Conservation (phyloP, 2,329 filamentous ascomycete species). For the Fusarium coffeatum region DNA sequence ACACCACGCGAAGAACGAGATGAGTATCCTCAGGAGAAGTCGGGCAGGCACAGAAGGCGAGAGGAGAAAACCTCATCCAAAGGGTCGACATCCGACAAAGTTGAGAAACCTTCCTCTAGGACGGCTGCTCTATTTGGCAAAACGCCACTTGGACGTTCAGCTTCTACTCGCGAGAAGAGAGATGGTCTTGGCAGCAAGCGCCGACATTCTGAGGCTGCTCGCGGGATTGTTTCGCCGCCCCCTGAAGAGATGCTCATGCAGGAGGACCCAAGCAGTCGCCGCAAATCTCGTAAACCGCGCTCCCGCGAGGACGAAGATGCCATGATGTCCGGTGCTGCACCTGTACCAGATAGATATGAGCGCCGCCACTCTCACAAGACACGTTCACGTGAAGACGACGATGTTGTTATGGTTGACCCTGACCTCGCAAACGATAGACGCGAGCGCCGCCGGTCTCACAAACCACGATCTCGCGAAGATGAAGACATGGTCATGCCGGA, state of each 20-base stretch:
- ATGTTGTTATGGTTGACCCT: constrained; percentile 62
- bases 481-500: constrained; percentile 63
- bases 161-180: constrained; percentile 74
- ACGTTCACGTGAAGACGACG: constrained; percentile 50
- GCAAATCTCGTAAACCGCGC: constrained; percentile 56
- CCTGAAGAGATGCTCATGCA: constrained; percentile 75
- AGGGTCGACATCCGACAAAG: constrained; percentile 79
- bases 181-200: constrained; percentile 67
- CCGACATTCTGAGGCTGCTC: constrained; percentile 74
- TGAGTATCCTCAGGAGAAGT: constrained; percentile 68
- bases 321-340: constrained; percentile 60
- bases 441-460: constrained; percentile 59
- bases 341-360: constrained; percentile 47
- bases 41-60: constrained; percentile 67
- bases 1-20: constrained; percentile 59
- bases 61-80: constrained; percentile 73
- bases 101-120: constrained; percentile 64
- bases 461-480: constrained; percentile 46
- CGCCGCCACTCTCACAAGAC: constrained; percentile 58
- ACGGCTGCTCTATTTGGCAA: constrained; percentile 74
- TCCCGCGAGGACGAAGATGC: constrained; percentile 56
- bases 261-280: constrained; percentile 56
- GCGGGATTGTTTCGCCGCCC: constrained; percentile 77
- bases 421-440: constrained; percentile 50
- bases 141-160: constrained; percentile 74